phyloP scores from a whole-genome alignment of 257 asterid species.

The Nicotiana paniculata region DNA sequence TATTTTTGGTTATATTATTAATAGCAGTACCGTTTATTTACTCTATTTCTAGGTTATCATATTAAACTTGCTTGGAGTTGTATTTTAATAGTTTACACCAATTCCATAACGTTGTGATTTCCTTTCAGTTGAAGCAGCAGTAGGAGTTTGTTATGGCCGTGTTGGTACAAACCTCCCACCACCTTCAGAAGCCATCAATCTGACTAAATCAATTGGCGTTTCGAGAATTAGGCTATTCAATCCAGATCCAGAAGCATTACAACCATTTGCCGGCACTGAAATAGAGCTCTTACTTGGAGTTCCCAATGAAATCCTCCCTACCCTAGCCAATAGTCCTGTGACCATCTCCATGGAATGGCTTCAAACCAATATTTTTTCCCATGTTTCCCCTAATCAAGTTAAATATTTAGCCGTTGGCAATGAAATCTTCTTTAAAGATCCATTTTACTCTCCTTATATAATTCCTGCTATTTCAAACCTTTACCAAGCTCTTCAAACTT shows the following conservation, averaged over 20 bases:
- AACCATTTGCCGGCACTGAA: conserved; percentile 47
- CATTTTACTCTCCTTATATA: conserved; percentile 39
- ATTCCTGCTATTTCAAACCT: conserved; percentile 52
- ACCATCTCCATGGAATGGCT: conserved; percentile 47
- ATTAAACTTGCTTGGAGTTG: no score
- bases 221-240: conserved; percentile 48
- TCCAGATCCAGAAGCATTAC: conserved; percentile 37
- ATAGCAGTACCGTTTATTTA: no score
- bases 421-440: conserved; percentile 42
- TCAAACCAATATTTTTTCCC: conserved; percentile 38
- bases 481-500: conserved; percentile 36
- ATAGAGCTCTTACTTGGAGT: conserved; percentile 58
- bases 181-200: conserved; percentile 30
- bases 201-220: conserved; percentile 46
- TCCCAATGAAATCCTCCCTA: conserved; percentile 63
- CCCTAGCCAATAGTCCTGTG: conserved; percentile 39
- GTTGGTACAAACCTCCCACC: conserved; percentile 50
- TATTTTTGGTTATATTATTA: neutral
- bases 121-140: conserved; percentile 38
- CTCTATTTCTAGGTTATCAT: no score
- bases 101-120: neutral
- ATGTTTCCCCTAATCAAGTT: conserved; percentile 41
- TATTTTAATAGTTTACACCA: no score
- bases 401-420: conserved; percentile 57
- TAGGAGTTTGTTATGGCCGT: conserved; percentile 70